Evolutionary conservation across 495 filamentous ascomycete species (phyloP).

Genomic region (Podospora pseudocomata): DNA sequence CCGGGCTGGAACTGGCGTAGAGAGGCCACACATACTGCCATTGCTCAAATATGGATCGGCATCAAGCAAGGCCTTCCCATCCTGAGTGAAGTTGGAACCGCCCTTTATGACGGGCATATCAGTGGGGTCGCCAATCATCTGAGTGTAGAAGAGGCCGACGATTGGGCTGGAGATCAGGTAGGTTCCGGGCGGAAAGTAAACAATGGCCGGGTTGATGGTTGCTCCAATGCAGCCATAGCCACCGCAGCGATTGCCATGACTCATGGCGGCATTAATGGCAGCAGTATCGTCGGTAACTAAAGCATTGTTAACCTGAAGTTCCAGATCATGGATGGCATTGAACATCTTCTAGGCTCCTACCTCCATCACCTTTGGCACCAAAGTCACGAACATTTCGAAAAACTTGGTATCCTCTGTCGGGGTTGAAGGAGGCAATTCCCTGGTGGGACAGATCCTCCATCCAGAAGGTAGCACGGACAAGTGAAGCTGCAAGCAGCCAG

Average conservation of each 20-base stretch:
- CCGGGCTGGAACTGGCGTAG: background rate
- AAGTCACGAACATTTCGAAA: conserved; percentile 83
- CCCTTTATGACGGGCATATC: conserved; percentile 70
- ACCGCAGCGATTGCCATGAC: conserved; percentile 67
- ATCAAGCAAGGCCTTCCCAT: conserved; percentile 27
- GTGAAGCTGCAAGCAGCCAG: conserved; percentile 14
- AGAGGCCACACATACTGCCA: conserved; percentile 17
- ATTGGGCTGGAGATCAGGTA: conserved; percentile 58
- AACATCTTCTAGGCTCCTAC: conserved; percentile 5
- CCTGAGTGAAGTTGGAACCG: conserved; percentile 49
- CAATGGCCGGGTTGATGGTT: conserved; percentile 65
- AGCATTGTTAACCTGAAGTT: background rate
- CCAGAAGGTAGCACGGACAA: conserved; percentile 28
- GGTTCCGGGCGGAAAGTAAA: conserved; percentile 67
- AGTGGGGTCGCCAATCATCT: conserved; percentile 57
- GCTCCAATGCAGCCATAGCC: conserved; percentile 73
- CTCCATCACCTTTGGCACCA: conserved; percentile 72
- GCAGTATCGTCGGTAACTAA: conserved; percentile 75
- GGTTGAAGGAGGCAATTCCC: conserved; percentile 42
- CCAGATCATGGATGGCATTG: background rate
- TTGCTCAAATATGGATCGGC: conserved; percentile 25
- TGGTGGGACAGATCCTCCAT: conserved; percentile 40
- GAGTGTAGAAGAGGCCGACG: conserved; percentile 62
- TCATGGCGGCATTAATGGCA: conserved; percentile 80
- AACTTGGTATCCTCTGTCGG: conserved; percentile 53